Conservation (phyloP, 805 yeast species). For the Kuraishia hungarica region DNA sequence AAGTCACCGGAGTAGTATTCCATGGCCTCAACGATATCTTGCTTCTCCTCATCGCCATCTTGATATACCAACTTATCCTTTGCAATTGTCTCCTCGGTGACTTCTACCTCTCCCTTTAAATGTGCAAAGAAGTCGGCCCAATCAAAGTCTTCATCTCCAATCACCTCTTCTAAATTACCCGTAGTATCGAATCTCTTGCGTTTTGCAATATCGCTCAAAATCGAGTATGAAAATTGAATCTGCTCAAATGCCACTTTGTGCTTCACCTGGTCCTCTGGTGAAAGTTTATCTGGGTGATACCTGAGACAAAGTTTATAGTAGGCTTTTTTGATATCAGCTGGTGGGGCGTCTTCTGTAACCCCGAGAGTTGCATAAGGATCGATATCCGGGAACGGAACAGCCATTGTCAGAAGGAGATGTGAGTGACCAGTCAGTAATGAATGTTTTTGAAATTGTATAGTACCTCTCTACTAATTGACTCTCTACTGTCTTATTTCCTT, state of each 20-base stretch:
- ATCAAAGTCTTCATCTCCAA: slow-evolving; percentile 27
- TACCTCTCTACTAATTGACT: no score
- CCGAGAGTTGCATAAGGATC: slow-evolving; percentile 55
- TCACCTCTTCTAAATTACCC: slow-evolving; percentile 45
- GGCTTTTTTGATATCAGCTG: slow-evolving; percentile 53
- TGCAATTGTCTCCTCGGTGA: slow-evolving; percentile 58
- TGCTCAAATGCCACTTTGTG: slow-evolving; percentile 44
- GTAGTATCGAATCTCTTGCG: slow-evolving; percentile 60
- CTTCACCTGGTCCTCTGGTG: slow-evolving; percentile 22
- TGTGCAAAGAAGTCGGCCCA: slow-evolving; percentile 51
- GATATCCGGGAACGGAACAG: slow-evolving; percentile 40
- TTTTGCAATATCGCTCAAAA: slow-evolving; percentile 50
- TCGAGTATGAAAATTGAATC: slow-evolving; percentile 67
- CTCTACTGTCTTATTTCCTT: no score
- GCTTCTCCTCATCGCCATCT: slow-evolving; percentile 45
- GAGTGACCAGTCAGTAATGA: background rate
- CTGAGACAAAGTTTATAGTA: slow-evolving; percentile 56
- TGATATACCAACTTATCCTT: slow-evolving; percentile 62
- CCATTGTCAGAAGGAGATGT: slow-evolving; percentile 9
- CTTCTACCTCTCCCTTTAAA: slow-evolving; percentile 31
- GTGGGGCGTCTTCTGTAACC: slow-evolving; percentile 30
- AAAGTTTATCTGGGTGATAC: slow-evolving; percentile 66
- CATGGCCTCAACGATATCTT: slow-evolving; percentile 57
- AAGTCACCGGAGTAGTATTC: slow-evolving; percentile 59
- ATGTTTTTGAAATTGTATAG: no score